Base-by-base conservation (phyloP, 805 yeast species). In the Candida berthetii region DNA sequence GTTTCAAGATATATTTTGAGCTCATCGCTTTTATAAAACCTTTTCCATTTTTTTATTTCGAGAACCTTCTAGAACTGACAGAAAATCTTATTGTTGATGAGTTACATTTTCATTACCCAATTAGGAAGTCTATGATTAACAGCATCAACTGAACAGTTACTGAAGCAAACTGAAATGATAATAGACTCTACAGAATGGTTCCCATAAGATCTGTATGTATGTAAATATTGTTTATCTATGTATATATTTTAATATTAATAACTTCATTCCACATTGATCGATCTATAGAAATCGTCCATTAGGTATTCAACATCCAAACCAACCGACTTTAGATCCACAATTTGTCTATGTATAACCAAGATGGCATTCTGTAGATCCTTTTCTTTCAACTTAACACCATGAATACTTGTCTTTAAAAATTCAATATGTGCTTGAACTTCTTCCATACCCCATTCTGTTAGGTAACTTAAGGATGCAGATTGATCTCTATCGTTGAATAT, bases 371-470 rank as follows among this genome's bases (percentile, higher is more conserved):
- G 64, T 48, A 82, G 80, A 9, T 73, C 66, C 7, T 71, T 63
- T 10, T 81, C 71, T 7, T 68, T 65, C 35, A 74, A 65, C 37
- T 77, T 71, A 13, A 85, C 76, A 18, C 83, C 86, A 37, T 78
- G 68, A 20, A 90, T 62, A 49, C 85, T 90, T 42, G 84, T 76
- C 37, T 78, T 76, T 49, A 89, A 74, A 7, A 80, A 61, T 15
- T 66, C 64, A 25, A 79, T 77, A 48, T 84, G 82, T 37, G 68
- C 66, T 33, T 76, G 74, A 27, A 85, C 74, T 57, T 81, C 83
- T 11, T 72, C 72, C 42, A 76, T 75, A 28, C 83, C 75, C 96
- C 96, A 88, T 46, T 80, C 78, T n/a, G 87, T 82, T 15, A 88
- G 65, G 25, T 70, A 69, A 49, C 83, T 75, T 9, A 83, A 69